A percentile compares a stretch with the other conserved stretches of the same genome.
These are phyloP conservation scores for Umbelopsis ramanniana DNA, from an alignment of 192 early-diverging fungal genomes.

Conservation along the genomic window DNA sequence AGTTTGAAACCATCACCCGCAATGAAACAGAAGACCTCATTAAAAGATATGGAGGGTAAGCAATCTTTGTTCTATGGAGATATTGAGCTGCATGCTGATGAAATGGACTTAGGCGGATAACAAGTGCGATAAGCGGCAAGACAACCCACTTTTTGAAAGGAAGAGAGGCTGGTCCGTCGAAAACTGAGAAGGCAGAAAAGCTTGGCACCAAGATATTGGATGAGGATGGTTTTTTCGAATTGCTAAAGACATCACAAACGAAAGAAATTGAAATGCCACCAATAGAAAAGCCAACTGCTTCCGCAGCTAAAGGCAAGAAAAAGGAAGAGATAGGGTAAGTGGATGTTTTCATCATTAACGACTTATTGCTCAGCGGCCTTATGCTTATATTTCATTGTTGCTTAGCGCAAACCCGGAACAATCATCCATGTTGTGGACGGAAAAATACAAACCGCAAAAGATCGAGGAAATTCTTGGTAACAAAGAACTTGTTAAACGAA, in stretches of 20 bases:
- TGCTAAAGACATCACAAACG: constrained; percentile 67
- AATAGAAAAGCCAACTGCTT: constrained; percentile 30
- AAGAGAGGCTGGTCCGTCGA: constrained; percentile 83
- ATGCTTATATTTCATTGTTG: too few species aligned
- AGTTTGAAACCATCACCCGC: constrained; percentile 75
- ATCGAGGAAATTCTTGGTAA: constrained; percentile 90
- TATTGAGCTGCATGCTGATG: neutral
- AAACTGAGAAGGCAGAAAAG: constrained; percentile 77
- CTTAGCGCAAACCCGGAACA: neutral
- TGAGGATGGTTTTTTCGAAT: constrained; percentile 84
- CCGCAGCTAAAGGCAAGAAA: constrained; percentile 33
- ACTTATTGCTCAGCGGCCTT: too few species aligned
- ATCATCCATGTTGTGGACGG: constrained; percentile 79
- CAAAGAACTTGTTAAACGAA: constrained; percentile 65
- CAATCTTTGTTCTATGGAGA: neutral
- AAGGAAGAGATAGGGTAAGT: constrained; percentile 23
- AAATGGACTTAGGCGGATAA: constrained; percentile 64
- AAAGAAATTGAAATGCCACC: constrained; percentile 32
- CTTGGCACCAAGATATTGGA: constrained; percentile 71
- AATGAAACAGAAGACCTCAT: constrained; percentile 82
- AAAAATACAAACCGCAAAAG: constrained; percentile 87
- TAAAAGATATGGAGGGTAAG: constrained; percentile 84
- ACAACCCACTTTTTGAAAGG: constrained; percentile 90
- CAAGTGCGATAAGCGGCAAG: constrained; percentile 72
- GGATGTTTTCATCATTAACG: neutral